phyloP scores from a whole-genome alignment of 2,329 filamentous ascomycete species.

The Fusarium succisae region DNA sequence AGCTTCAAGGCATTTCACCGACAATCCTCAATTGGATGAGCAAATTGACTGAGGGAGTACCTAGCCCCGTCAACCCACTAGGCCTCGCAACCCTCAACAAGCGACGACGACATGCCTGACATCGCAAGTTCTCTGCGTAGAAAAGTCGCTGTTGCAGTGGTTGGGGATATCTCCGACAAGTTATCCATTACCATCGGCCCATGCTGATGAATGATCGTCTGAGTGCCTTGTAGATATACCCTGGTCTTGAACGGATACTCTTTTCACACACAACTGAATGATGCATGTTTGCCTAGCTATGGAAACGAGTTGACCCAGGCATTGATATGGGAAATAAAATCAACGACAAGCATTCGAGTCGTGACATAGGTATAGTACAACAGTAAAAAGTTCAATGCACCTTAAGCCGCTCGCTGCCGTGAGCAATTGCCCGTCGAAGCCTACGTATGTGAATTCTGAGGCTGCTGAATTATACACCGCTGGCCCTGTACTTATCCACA shows the following conservation, averaged over 20 bases:
- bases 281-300: neutral
- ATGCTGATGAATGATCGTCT: constrained; percentile 41
- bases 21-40: neutral
- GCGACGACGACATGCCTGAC: neutral
- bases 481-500: constrained; percentile 16
- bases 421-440: constrained; percentile 1
- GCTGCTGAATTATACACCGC: constrained; percentile 2
- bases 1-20: constrained; percentile 17
- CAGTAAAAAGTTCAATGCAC: neutral
- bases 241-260: neutral
- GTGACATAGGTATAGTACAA: neutral
- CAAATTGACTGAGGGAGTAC: neutral
- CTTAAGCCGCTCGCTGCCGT: neutral
- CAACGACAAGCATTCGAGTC: neutral
- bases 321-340: neutral
- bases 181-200: constrained; percentile 36
- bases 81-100: neutral
- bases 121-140: neutral
- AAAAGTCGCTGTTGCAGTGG: neutral
- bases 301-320: constrained; percentile 16
- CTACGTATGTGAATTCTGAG: neutral
- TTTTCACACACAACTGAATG: constrained; percentile 15
- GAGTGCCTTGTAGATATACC: constrained; percentile 36
- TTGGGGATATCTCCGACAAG: constrained; percentile 21
- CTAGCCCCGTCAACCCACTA: neutral